Percentiles rank a stretch among this genome's conserved stretches.
Conservation (phyloP, 2,329 filamentous ascomycete genomes). For the Zasmidium citrigriseum region DNA sequence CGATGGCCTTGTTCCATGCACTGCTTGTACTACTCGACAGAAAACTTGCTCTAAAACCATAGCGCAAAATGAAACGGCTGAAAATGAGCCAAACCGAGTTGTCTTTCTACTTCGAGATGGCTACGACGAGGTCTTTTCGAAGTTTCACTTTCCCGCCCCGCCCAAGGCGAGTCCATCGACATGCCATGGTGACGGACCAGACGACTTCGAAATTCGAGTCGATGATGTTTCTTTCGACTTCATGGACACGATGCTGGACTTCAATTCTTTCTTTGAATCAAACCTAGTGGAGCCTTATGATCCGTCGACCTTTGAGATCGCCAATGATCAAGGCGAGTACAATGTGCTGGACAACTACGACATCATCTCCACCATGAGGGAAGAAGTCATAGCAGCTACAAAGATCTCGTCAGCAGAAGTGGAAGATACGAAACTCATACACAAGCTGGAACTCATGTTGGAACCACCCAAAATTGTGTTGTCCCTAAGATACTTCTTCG, state of each 20-base stretch:
- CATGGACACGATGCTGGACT: not conserved
- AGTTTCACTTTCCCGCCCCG: not conserved
- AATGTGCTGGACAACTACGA: not conserved
- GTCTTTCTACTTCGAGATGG: not conserved
- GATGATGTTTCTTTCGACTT: not conserved
- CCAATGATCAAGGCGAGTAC: not conserved
- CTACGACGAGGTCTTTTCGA: not conserved
- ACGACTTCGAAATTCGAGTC: constrained; percentile 8
- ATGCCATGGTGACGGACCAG: not conserved
- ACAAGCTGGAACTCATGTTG: not conserved
- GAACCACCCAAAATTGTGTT: not conserved
- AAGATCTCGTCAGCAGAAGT: constrained; percentile 6
- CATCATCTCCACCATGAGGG: not conserved
- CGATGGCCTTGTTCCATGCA: constrained; percentile 8
- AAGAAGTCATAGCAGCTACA: constrained; percentile 14
- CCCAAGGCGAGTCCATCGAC: not conserved
- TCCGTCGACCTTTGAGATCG: not conserved
- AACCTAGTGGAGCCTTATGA: not conserved
- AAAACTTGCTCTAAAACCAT: not conserved
- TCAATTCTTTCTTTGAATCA: not conserved
- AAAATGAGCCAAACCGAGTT: not conserved
- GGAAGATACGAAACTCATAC: not conserved
- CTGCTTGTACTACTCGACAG: constrained; percentile 3
- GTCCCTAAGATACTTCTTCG: not conserved
- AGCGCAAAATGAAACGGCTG: not conserved